Percentiles rank a stretch among this genome's conserved stretches.
Evolutionary conservation across 2,329 filamentous ascomycete species (phyloP).

Genomic region (Macrophomina pseudophaseolina): DNA sequence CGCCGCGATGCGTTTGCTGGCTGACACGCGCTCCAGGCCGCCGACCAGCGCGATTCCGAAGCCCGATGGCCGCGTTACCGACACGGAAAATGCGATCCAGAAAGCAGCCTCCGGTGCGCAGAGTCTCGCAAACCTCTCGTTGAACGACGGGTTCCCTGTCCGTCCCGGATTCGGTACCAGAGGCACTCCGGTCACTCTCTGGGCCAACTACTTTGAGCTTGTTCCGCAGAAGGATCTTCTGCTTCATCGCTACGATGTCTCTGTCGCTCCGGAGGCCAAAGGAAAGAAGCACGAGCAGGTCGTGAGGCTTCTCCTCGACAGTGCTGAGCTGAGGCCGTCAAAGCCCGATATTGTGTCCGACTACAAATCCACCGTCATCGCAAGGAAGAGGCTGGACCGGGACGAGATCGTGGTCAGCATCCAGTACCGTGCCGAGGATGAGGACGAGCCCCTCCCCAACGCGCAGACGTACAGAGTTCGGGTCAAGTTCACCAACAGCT

Average conservation of each 20-base stretch:
- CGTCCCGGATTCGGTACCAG: constrained; percentile 42
- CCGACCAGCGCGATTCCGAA: constrained; percentile 4
- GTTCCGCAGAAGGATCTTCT: constrained; percentile 26
- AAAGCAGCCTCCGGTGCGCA: constrained; percentile 34
- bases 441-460: constrained; percentile 28
- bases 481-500: constrained; percentile 33
- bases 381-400: constrained; percentile 8
- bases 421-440: constrained; percentile 36
- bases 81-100: constrained; percentile 36
- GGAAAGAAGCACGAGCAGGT: constrained; percentile 55
- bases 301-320: constrained; percentile 52
- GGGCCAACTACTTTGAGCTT: constrained; percentile 48
- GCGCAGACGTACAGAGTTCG: constrained; percentile 31
- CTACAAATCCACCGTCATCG: constrained; percentile 20
- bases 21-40: neutral
- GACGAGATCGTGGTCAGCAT: constrained; percentile 28
- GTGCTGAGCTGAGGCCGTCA: constrained; percentile 27
- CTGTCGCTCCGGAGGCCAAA: constrained; percentile 34
- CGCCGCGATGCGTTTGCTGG: neutral
- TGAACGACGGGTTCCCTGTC: constrained; percentile 30
- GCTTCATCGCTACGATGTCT: constrained; percentile 37
- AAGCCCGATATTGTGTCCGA: neutral
- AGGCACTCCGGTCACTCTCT: constrained; percentile 46
- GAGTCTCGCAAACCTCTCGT: constrained; percentile 31
- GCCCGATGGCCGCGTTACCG: constrained; percentile 17